Base-by-base conservation (phyloP, 805 yeast genomes). In the Saturnispora serradocipensis region DNA sequence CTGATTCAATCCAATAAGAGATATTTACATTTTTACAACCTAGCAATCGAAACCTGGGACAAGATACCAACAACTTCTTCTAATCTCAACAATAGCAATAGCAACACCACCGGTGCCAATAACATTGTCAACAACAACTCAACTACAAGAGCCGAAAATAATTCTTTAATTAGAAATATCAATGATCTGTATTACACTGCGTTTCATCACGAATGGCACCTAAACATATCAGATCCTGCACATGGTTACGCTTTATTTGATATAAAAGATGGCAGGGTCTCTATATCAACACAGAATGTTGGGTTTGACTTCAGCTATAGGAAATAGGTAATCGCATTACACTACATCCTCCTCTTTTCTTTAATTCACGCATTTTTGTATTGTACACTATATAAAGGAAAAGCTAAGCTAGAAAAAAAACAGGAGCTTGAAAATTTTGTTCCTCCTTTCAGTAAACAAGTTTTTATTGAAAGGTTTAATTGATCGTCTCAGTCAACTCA, bases 121-220 rank as follows among this genome's bases (percentile, higher is more conserved):
- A 32, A 45, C 18, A 22, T n/a, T 11, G 22, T 28, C 30, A 32
- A 35, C 16, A 39, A 43, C 8, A 39, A 35, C 5, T 35, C 38
- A 13, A 27, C 32, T 35, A 68, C 71, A 43, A 67, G 67, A 28
- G 69, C 70, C 45, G 75, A 68, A 51, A 60, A 67, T 43, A 74
- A 71, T 56, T 72, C 73, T 30, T 68, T 66, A 45, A 69, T 74
- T 24, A 69, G 76, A 61, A 72, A 70, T 53, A 72, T 79, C 51
- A 82, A 81, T 62, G 88, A 84, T 59, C 67, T 75, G 39, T 79
- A 81, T 57, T 78, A 80, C 61, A 71, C 77, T 15, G 80, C 88
- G 1, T 84, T 81, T 65, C 82, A 81, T 60, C 81, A 82, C 59
- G 72, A 82, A 52, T 86, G 95, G 95, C 88, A 86, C 64, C 82